Percentiles rank a stretch among this genome's conserved stretches.
Evolutionary conservation across 1,284 basidiomycete species (phyloP).

Genomic region (Marasmius tenuissimus): DNA sequence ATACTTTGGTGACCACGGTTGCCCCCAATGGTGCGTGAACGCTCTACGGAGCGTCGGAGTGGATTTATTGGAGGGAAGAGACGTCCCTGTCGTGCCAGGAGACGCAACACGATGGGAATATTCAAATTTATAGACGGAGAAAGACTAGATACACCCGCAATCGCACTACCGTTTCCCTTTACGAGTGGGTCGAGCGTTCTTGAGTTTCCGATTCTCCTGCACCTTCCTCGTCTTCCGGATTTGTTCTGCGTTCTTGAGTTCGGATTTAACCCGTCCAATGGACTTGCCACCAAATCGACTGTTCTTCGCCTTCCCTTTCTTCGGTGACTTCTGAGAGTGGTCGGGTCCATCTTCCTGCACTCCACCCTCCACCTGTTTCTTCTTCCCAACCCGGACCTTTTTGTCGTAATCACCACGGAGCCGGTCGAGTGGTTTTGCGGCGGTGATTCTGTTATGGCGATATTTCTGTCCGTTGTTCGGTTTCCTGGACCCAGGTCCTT

Average conservation of each 20-base stretch:
- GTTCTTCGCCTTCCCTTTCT: slow-evolving; percentile 32
- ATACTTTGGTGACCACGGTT: slow-evolving; percentile 70
- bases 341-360: slow-evolving; percentile 16
- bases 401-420: slow-evolving; percentile 68
- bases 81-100: slow-evolving; percentile 53
- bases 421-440: slow-evolving; percentile 75
- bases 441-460: slow-evolving; percentile 61
- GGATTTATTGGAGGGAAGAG: slow-evolving; percentile 59
- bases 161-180: slow-evolving; percentile 47
- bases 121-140: slow-evolving; percentile 23
- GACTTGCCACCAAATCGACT: slow-evolving; percentile 60
- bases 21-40: slow-evolving; percentile 83
- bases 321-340: slow-evolving; percentile 20
- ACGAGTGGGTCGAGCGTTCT: slow-evolving; percentile 70
- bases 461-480: slow-evolving; percentile 48
- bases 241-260: slow-evolving; percentile 83
- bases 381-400: slow-evolving; percentile 55
- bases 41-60: slow-evolving; percentile 75
- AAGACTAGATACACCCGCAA: not conserved
- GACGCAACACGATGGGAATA: slow-evolving; percentile 78
- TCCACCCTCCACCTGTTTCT: slow-evolving; percentile 44
- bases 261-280: slow-evolving; percentile 64
- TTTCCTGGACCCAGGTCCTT: slow-evolving; percentile 38
- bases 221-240: slow-evolving; percentile 75
- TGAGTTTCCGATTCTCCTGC: slow-evolving; percentile 62